Conservation (phyloP, 1,139 yeast genomes). For the Suhomyces bribrorum region DNA sequence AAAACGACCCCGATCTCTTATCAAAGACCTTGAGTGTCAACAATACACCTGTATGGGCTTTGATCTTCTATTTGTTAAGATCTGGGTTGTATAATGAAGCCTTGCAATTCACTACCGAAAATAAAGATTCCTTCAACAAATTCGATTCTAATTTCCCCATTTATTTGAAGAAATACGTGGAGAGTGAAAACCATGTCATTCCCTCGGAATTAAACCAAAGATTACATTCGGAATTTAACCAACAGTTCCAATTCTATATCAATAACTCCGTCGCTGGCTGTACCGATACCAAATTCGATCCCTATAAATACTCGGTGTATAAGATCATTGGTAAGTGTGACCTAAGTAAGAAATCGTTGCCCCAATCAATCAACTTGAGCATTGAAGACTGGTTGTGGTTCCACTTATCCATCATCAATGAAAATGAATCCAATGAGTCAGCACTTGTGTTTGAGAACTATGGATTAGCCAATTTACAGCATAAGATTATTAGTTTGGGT, state of each 20-base stretch:
- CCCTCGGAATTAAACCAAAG: slow-evolving; percentile 71
- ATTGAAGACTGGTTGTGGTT: slow-evolving; percentile 98
- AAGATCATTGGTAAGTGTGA: slow-evolving; percentile 93
- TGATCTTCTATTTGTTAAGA: slow-evolving; percentile 78
- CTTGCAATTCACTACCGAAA: slow-evolving; percentile 38
- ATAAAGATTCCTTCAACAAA: slow-evolving; percentile 64
- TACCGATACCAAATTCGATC: slow-evolving; percentile 62
- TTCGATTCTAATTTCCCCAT: slow-evolving; percentile 83
- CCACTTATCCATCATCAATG: slow-evolving; percentile 75
- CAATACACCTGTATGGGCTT: slow-evolving; percentile 90
- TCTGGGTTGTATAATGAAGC: slow-evolving; percentile 85
- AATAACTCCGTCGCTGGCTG: slow-evolving; percentile 24
- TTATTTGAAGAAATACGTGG: slow-evolving; percentile 72
- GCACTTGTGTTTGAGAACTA: slow-evolving; percentile 71
- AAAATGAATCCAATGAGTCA: slow-evolving; percentile 40
- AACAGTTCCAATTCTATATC: slow-evolving; percentile 71
- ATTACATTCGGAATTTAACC: slow-evolving; percentile 79
- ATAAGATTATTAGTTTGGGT: slow-evolving; percentile 71
- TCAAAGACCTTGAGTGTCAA: slow-evolving; percentile 55
- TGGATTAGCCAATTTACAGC: slow-evolving; percentile 72
- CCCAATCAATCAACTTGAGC: slow-evolving; percentile 68
- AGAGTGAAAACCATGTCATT: slow-evolving; percentile 46
- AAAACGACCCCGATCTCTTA: slow-evolving; percentile 34
- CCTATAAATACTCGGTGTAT: slow-evolving; percentile 86
- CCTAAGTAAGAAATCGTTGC: slow-evolving; percentile 70